Evolutionary conservation across 2,329 filamentous ascomycete genomes (phyloP).

Genomic region (Pyricularia sp.): DNA sequence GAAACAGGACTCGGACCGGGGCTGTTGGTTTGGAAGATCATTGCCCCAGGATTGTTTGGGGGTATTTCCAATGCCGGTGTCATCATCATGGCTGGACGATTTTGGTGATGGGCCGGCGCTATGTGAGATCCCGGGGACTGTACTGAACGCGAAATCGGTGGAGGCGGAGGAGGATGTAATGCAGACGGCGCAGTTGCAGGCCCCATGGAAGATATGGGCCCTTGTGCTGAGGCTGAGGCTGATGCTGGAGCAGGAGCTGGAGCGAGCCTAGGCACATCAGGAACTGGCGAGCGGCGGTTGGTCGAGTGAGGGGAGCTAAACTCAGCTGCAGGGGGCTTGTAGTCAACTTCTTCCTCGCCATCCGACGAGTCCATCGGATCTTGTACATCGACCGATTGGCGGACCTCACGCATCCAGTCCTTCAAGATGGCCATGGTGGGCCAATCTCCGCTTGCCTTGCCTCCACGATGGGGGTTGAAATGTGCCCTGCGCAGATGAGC

Average conservation of each 20-base stretch:
- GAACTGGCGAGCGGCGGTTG: slow-evolving; percentile 15
- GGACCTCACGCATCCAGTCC: slow-evolving; percentile 52
- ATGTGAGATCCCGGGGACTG: slow-evolving; percentile 1
- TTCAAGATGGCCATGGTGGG: slow-evolving; percentile 49
- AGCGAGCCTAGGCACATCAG: slow-evolving; percentile 18
- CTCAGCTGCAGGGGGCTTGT: slow-evolving; percentile 16
- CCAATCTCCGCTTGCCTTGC: slow-evolving; percentile 44
- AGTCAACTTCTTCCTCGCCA: slow-evolving; percentile 39
- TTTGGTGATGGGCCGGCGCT: not conserved
- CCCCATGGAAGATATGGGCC: not conserved
- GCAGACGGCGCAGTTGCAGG: slow-evolving; percentile 6
- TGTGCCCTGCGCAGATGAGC: slow-evolving; percentile 83
- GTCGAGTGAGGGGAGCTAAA: slow-evolving; percentile 14
- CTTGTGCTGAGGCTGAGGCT: slow-evolving; percentile 11
- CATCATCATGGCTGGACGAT: not conserved
- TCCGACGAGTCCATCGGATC: slow-evolving; percentile 39
- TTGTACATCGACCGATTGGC: slow-evolving; percentile 35
- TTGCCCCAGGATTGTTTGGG: not conserved
- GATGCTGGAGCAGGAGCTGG: slow-evolving; percentile 14
- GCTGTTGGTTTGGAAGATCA: slow-evolving; percentile 1
- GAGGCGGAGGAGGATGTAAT: slow-evolving; percentile 7
- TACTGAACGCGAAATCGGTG: slow-evolving; percentile 5
- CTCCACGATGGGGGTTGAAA: slow-evolving; percentile 52
- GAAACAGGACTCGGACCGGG: slow-evolving; percentile 2
- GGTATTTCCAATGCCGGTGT: slow-evolving; percentile 1